Evolutionary conservation across 129 eudicot species (phyloP).

Genomic region (Kitagawia praeruptora): DNA sequence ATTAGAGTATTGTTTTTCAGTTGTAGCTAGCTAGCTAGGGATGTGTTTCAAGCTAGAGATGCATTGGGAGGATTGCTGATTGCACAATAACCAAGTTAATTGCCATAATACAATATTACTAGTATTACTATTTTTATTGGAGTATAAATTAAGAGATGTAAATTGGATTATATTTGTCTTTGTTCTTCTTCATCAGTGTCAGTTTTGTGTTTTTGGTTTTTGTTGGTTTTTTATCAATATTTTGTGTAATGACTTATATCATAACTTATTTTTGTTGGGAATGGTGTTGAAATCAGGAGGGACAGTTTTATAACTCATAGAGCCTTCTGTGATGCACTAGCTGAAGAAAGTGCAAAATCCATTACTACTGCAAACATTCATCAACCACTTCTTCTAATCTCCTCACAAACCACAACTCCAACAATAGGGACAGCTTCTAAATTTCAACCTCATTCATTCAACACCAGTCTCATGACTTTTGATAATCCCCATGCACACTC

Average conservation of each 20-base stretch:
- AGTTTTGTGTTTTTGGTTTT: not conserved
- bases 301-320: conserved; percentile 64
- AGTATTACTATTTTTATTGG: not conserved
- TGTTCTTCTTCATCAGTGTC: too few relatives aligned
- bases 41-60: not conserved
- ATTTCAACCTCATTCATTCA: conserved; percentile 1
- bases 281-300: conserved; percentile 30
- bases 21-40: not conserved
- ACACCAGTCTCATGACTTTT: not conserved
- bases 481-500: not conserved
- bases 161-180: not conserved
- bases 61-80: not conserved
- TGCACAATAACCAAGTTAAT: not conserved
- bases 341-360: conserved; percentile 41
- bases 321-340: conserved; percentile 63
- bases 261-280: not conserved
- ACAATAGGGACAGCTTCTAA: not conserved
- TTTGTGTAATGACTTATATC: not conserved
- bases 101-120: not conserved
- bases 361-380: not conserved
- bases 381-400: not conserved
- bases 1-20: not conserved
- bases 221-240: not conserved
- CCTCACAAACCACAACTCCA: not conserved
- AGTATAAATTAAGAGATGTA: not conserved